Conservation (phyloP, 176 grass and related monocot species). For the Triticum urartu region DNA sequence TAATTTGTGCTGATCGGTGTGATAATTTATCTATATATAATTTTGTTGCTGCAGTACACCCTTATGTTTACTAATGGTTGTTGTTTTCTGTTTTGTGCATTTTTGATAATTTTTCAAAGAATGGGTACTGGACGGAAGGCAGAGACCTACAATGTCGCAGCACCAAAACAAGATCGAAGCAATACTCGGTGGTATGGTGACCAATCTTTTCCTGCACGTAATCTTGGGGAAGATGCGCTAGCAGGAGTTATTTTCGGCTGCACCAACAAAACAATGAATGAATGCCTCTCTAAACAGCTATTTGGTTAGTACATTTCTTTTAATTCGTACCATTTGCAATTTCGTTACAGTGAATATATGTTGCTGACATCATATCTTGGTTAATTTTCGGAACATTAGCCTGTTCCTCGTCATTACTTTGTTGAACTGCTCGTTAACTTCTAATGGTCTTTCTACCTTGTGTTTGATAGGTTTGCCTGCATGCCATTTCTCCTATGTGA, state of each 20-base stretch:
- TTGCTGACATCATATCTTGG: not conserved
- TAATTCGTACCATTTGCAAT: not conserved
- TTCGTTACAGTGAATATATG: not conserved
- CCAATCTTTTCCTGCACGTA: constrained; percentile 22
- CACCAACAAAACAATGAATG: constrained; percentile 55
- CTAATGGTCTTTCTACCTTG: constrained; percentile 21
- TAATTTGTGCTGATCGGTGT: constrained; percentile 17
- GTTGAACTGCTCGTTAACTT: not conserved
- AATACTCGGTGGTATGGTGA: not conserved
- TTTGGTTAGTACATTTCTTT: constrained; percentile 62
- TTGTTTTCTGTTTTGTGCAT: not conserved
- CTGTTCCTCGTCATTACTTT: not conserved
- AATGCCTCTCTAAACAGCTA: constrained; percentile 83
- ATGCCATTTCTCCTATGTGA: constrained; percentile 64
- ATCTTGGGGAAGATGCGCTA: constrained; percentile 47
- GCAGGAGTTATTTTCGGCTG: constrained; percentile 86
- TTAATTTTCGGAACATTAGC: constrained; percentile 15
- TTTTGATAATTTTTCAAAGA: constrained; percentile 33
- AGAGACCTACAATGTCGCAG: not conserved
- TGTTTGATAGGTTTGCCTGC: constrained; percentile 70
- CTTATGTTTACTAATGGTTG: constrained; percentile 3
- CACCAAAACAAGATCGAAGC: not conserved
- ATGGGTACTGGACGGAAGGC: constrained; percentile 61
- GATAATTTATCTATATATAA: not conserved
- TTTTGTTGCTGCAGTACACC: not conserved